These are phyloP conservation scores for Neurospora sp. DNA, from an alignment of 495 filamentous ascomycete species.

Conservation along the genomic window DNA sequence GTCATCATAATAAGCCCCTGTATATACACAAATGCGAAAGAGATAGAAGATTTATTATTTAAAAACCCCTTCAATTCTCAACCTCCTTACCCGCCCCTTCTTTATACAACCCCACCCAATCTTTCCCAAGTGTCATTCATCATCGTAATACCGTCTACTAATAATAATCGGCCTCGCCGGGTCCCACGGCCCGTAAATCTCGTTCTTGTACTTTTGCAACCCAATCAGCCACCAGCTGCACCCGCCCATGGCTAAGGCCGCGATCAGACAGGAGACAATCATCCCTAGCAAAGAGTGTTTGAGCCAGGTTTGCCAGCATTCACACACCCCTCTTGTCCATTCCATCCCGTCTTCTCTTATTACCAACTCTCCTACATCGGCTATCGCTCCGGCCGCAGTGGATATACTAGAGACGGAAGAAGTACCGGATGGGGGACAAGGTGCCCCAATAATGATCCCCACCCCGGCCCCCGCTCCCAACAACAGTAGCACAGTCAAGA, in stretches of 20 bases:
- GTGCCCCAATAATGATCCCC: conserved; percentile 50
- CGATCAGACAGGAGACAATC: conserved; percentile 57
- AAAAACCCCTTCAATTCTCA: neutral
- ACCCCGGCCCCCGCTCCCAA: conserved; percentile 67
- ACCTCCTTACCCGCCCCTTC: neutral
- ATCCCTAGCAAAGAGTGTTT: conserved; percentile 55
- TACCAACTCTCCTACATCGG: too few species aligned
- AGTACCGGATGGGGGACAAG: neutral
- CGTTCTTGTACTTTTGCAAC: conserved; percentile 97
- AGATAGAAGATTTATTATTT: too few species aligned
- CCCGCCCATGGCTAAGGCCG: conserved; percentile 69
- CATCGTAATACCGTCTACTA: conserved; percentile 38
- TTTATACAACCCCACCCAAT: neutral
- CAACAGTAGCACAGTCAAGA: conserved; percentile 69
- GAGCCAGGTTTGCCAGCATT: neutral
- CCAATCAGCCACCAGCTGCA: conserved; percentile 98
- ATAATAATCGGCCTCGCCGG: conserved; percentile 78
- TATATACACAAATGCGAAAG: neutral
- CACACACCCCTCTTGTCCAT: neutral
- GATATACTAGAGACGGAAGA: too few species aligned
- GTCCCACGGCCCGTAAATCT: conserved; percentile 97
- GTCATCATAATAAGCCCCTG: neutral
- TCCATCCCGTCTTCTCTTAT: neutral
- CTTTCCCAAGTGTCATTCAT: conserved; percentile 21
- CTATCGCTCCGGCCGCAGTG: too few species aligned